Evolutionary conservation across 305 asterid genomes (phyloP).

Genomic region (Rubia peregrina): DNA sequence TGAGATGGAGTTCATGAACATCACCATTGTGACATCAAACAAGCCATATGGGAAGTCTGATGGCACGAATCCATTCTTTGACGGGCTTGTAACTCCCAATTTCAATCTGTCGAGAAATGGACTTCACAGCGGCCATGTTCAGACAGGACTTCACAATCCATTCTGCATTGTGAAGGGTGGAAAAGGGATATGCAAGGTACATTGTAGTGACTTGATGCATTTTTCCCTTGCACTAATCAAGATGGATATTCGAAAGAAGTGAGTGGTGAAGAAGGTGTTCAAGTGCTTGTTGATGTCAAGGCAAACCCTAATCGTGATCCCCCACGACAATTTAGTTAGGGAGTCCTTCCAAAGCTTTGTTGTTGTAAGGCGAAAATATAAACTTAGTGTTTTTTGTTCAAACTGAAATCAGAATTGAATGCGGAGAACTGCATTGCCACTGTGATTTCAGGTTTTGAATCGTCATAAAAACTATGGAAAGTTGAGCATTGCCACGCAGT

Average conservation of each 20-base stretch:
- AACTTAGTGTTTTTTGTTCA: neutral
- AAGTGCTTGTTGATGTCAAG: slow-evolving; percentile 66
- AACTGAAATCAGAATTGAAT: no score
- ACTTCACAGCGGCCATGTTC: slow-evolving; percentile 87
- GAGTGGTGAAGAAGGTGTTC: slow-evolving; percentile 41
- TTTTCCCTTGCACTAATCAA: slow-evolving; percentile 27
- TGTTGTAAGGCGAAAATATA: slow-evolving; percentile 41
- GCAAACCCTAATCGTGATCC: slow-evolving; percentile 59
- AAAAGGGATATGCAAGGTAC: slow-evolving; percentile 76
- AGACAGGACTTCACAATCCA: slow-evolving; percentile 57
- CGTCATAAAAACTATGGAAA: slow-evolving; percentile 39
- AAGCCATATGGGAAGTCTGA: slow-evolving; percentile 58
- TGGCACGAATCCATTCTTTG: slow-evolving; percentile 67
- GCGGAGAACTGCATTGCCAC: neutral
- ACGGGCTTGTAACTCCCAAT: slow-evolving; percentile 46
- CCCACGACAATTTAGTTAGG: slow-evolving; percentile 35
- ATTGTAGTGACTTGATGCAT: neutral
- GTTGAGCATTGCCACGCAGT: slow-evolving; percentile 60
- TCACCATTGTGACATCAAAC: slow-evolving; percentile 76
- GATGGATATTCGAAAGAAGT: slow-evolving; percentile 67
- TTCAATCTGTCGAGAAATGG: slow-evolving; percentile 44
- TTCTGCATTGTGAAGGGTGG: slow-evolving; percentile 54
- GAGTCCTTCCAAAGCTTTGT: slow-evolving; percentile 59
- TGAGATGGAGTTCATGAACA: slow-evolving; percentile 71
- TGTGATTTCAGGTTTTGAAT: slow-evolving; percentile 55